Evolutionary conservation across 139 green algal genomes (phyloP), one percentile per base, ranked within the genome.

Genomic region (Coelastrella sp.): DNA sequence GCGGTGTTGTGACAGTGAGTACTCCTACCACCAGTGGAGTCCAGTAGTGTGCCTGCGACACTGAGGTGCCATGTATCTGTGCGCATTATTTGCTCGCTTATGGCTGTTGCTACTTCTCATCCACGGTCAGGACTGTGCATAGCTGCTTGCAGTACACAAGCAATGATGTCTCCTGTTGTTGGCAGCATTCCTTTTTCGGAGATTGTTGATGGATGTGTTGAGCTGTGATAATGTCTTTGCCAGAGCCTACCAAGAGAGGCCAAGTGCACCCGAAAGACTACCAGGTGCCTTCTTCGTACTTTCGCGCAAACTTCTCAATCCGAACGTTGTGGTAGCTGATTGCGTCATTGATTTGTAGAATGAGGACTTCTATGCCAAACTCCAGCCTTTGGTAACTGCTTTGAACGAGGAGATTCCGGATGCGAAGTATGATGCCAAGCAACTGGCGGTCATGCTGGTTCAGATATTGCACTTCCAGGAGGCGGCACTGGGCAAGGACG

Each of bases 381-480:
- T 95, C 19, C 83, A 89, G 11, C 81, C 82, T 13, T 73, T 96
- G 13, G 69, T 94, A 2, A n/a, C 87, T 79, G 63, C 82, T 27
- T 85, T 97, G n/a, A 68, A 89, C 4, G 80, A 87, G 59, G 87
- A 91, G 0, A 34, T 91, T 30, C 89, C 88, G 3, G 86, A 93
- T 37, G 87, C 86, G 37, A 91, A 88, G 38, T 96, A 91, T 64
- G 94, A 98, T 79, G 71, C 72, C 8, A 90, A 86, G 63, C 81
- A 34, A 38, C 67, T 97, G 41, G 90, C 79, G 0, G 25, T 78
- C 6, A 75, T 95, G 35, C 37, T 97, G 5, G 86, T 86, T 23
- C 89, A 94, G 45, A 81, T 97, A n/a, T 81, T 91, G 75, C 92
- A 98, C 84, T 98, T 98, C 62, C 90, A 94, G 90, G 94, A 98